A percentile compares a stretch with the other conserved stretches of the same genome.
Evolutionary conservation across 345 rosid species (phyloP).

Genomic region (Noccaea bulbosa): DNA sequence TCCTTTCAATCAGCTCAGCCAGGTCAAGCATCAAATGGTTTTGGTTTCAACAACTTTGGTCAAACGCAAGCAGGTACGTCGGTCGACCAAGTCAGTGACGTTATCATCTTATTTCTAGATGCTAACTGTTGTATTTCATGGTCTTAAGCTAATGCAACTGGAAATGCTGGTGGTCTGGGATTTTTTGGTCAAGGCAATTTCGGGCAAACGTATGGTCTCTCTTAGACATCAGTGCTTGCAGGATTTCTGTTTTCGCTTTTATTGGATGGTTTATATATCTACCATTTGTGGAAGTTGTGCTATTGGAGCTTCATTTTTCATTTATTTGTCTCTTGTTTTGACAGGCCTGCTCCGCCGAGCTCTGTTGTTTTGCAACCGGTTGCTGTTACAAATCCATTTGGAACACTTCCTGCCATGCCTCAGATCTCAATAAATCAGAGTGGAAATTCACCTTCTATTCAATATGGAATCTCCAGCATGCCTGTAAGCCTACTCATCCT

Average conservation of each 20-base stretch:
- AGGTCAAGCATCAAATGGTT: constrained; percentile 40
- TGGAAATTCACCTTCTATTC: constrained; percentile 80
- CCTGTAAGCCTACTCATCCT: constrained; percentile 57
- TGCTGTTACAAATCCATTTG: constrained; percentile 80
- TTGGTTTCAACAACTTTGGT: constrained; percentile 41
- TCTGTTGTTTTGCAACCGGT: constrained; percentile 65
- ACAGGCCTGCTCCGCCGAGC: constrained; percentile 66
- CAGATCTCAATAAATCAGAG: constrained; percentile 85
- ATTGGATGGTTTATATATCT: constrained; percentile 7
- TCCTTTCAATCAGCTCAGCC: constrained; percentile 61
- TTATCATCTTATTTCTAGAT: constrained; percentile 21
- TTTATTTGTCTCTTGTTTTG: constrained; percentile 4
- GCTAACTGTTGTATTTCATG: constrained; percentile 26
- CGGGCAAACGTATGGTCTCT: constrained; percentile 65
- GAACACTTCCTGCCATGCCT: constrained; percentile 95
- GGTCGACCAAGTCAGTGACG: constrained; percentile 18
- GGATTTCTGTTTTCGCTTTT: constrained; percentile 11
- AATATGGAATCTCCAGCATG: constrained; percentile 91
- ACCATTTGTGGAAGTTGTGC: constrained; percentile 9
- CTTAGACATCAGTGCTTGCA: constrained; percentile 23
- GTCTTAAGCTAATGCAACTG: constrained; percentile 52
- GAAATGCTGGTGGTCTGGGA: constrained; percentile 56
- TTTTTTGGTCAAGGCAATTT: constrained; percentile 63
- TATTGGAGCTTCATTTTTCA: neutral
- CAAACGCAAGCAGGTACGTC: constrained; percentile 53